Conservation (phyloP, 2,329 filamentous ascomycete genomes). For the Alternaria sp. region DNA sequence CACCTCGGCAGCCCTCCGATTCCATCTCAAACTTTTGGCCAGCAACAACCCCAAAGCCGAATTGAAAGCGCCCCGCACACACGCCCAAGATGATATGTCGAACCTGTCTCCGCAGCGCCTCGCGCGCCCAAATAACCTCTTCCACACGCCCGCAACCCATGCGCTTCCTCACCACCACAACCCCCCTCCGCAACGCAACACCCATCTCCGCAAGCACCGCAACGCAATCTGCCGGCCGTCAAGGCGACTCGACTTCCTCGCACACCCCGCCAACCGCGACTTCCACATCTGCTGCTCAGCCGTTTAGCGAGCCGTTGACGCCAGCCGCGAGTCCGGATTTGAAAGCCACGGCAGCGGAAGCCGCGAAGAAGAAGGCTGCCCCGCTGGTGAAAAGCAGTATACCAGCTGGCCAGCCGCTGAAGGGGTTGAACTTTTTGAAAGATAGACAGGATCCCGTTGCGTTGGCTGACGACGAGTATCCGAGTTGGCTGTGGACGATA, state of each 20-base stretch:
- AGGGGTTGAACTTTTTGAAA: conserved; percentile 80
- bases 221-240: conserved; percentile 33
- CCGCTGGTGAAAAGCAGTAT: conserved; percentile 56
- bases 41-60: neutral
- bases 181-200: conserved; percentile 28
- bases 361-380: conserved; percentile 37
- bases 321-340: conserved; percentile 26
- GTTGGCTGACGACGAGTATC: conserved; percentile 76
- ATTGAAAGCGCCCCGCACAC: conserved; percentile 7
- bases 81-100: conserved; percentile 48
- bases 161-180: conserved; percentile 37
- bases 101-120: conserved; percentile 45
- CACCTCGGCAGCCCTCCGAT: conserved; percentile 11
- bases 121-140: conserved; percentile 25
- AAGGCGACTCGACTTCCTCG: conserved; percentile 32
- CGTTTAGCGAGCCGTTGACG: conserved; percentile 52
- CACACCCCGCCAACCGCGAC: conserved; percentile 49
- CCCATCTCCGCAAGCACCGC: conserved; percentile 35
- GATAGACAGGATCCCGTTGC: conserved; percentile 75
- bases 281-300: conserved; percentile 54
- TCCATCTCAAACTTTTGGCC: conserved; percentile 25
- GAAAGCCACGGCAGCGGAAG: conserved; percentile 32
- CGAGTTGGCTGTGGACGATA: conserved; percentile 78
- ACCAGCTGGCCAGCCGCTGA: conserved; percentile 71
- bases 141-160: conserved; percentile 12